These are phyloP conservation scores for Penicillium ochrochloron DNA, from an alignment of 495 filamentous ascomycete species.

Conservation along the genomic window DNA sequence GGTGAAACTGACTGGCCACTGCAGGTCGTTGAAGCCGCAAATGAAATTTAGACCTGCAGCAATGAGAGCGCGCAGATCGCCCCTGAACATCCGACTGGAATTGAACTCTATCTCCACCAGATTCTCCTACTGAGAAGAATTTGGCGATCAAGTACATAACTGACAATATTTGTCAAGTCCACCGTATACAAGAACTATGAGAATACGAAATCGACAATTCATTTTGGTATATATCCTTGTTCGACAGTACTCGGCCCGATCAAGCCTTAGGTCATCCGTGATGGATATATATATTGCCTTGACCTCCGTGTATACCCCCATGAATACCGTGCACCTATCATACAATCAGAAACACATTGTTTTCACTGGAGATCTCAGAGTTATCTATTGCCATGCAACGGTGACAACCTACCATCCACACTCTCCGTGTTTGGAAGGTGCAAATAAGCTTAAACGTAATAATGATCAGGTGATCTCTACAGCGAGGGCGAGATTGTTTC, in stretches of 20 bases:
- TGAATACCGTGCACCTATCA: too few species aligned
- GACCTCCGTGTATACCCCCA: too few species aligned
- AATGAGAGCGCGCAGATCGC: neutral
- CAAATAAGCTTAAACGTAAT: conserved; percentile 11
- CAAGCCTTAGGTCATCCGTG: too few species aligned
- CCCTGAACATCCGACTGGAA: neutral
- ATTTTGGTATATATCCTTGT: too few species aligned
- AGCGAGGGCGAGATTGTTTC: neutral
- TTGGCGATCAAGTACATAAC: neutral
- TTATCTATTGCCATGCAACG: too few species aligned
- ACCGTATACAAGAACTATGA: neutral
- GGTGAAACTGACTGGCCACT: conserved; percentile 6
- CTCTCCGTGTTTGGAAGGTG: neutral
- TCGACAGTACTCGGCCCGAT: too few species aligned
- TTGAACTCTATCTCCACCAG: neutral
- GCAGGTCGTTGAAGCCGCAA: neutral
- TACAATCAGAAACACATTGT: too few species aligned
- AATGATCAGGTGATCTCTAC: neutral
- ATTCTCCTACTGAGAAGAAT: neutral
- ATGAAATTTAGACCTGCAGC: neutral
- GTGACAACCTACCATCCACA: too few species aligned
- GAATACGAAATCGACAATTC: too few species aligned
- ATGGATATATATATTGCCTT: too few species aligned
- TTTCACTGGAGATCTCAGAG: too few species aligned
- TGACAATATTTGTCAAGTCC: neutral